A percentile compares a stretch with the other conserved stretches of the same genome.
These are phyloP conservation scores for Crithidia thermophila DNA, from an alignment of 208 protist genomes.

Conservation along the genomic window DNA sequence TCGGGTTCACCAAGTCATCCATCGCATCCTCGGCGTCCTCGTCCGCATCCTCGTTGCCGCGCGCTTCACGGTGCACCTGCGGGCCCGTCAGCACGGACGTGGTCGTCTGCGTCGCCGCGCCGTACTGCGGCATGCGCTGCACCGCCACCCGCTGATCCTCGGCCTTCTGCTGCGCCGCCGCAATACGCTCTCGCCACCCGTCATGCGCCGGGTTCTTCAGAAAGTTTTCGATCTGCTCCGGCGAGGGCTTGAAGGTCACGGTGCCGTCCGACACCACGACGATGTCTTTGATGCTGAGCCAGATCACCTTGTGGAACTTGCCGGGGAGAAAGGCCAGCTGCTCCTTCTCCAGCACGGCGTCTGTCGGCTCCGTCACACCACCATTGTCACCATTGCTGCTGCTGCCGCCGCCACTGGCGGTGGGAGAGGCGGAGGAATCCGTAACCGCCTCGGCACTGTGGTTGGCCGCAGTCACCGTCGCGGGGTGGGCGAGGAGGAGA, in stretches of 20 bases:
- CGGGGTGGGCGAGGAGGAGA: conserved; percentile 15
- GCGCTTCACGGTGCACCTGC: conserved; percentile 11
- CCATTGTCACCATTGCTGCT: neutral
- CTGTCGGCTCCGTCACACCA: neutral
- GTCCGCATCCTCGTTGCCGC: neutral
- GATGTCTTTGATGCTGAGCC: conserved; percentile 77
- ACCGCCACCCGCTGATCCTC: conserved; percentile 39
- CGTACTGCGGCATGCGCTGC: conserved; percentile 58
- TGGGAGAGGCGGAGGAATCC: neutral
- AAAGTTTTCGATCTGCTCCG: conserved; percentile 75
- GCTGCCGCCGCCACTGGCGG: neutral
- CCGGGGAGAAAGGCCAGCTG: conserved; percentile 67
- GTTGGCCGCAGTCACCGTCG: neutral
- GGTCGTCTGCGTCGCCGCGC: conserved; percentile 49
- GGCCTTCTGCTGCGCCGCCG: conserved; percentile 41
- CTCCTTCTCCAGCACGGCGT: conserved; percentile 19
- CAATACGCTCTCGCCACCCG: conserved; percentile 46
- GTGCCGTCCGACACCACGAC: conserved; percentile 66
- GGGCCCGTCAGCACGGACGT: conserved; percentile 46
- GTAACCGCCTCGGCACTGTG: neutral
- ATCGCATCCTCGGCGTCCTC: conserved; percentile 17
- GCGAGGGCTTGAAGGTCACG: conserved; percentile 77
- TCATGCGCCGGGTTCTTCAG: conserved; percentile 38
- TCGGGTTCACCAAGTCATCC: conserved; percentile 61
- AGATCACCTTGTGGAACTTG: conserved; percentile 92